Evolutionary conservation across 164 flowering plant genomes (phyloP), one percentile per base, ranked within the genome.

Genomic region (Tetracentron sinense): DNA sequence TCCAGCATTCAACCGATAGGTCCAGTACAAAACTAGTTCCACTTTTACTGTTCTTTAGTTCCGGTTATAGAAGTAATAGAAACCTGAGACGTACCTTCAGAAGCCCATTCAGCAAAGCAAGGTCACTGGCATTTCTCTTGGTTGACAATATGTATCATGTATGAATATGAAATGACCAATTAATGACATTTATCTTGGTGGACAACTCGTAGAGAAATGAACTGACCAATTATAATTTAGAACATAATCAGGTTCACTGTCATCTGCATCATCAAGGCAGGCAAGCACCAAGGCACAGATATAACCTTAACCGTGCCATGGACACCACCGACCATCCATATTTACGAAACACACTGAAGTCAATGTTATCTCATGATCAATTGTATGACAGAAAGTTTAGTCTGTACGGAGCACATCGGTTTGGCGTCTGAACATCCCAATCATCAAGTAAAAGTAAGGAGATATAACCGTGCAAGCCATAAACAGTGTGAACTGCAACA

Each of bases 401-500:
- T 91, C 96, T 62, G 61, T 70, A 42, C 92, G 94, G 58, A 85
- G 68, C 30, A 56, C 69, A 52, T 78, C 83, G 20, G 72, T 35
- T 70, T 77, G 82, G 27, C 77, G 76, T 60, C 79, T 75, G 56
- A 77, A 72, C 53, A 68, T 74, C 55, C 85, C 79, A 54, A 75
- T 69, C 60, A 77, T 74, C 54, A 82, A 31, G 65, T 79, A 79
- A 7, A 82, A 31, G 65, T 79, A 79, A 7, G 89, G 91, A 11
- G 75, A 74, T 58, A 81, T 54, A 42, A 85, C 92, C 81, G 86
- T 72, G 82, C 81, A 75, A 46, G 95, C 89, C 96, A 89, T 86
- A 65, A 83, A 88, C 42, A 89, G 74, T 22, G 98, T 88, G 70
- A 89, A 85, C 98, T 92, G 93, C 87, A 83, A 64, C 1, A 60